Evolutionary conservation across 2,329 filamentous ascomycete genomes (phyloP), one percentile per base, ranked within the genome.

Genomic region (Acrodontium crateriforme): DNA sequence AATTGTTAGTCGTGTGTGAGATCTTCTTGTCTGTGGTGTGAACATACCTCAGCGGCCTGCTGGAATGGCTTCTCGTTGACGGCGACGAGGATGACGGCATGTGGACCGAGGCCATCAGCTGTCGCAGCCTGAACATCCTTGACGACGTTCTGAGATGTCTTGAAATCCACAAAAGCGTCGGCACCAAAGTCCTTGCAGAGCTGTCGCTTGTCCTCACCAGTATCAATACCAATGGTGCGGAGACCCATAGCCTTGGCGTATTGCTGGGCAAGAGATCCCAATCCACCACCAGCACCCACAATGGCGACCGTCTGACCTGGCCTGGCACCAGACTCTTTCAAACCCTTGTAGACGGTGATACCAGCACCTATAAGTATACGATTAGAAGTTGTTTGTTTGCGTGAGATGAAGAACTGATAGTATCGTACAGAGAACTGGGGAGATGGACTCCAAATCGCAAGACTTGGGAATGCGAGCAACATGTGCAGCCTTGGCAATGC

Each of bases 51-150:
- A 25, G 81, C 74, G 22, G 87, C 87, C 63, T 94, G 85, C 62
- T 93, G 83, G 74, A 94, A 94, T 29, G 87, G 87, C 65, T 78
- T 82, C 69, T 94, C 85, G 45, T 66, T 71, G 28, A 82, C 84
- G 36, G 87, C 85, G 35, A 94, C 72, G 24, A 94, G 67, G 41
- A 94, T 65, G 36, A 87, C 84, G 20, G 83, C 85, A 47, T 92
- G 79, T 4, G 85, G 84, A 28, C 87, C 87, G 10, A 82, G 68
- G 12, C 81, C 81, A 44, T 87, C 83, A 16, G 71, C 59, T 1
- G 82, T 91, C 16, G 76, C 75, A 25, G 72, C 74, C 63, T 84
- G 81, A 39, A 94, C 85, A 40, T 91, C 82, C 42, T 71, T 71
- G 43, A 92, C 78, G 15, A 94, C 57, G 58, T 93, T 77, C 56